These are phyloP conservation scores for Arthrocladium fulminans DNA, from an alignment of 2,329 filamentous ascomycete genomes.

Conservation along the genomic window DNA sequence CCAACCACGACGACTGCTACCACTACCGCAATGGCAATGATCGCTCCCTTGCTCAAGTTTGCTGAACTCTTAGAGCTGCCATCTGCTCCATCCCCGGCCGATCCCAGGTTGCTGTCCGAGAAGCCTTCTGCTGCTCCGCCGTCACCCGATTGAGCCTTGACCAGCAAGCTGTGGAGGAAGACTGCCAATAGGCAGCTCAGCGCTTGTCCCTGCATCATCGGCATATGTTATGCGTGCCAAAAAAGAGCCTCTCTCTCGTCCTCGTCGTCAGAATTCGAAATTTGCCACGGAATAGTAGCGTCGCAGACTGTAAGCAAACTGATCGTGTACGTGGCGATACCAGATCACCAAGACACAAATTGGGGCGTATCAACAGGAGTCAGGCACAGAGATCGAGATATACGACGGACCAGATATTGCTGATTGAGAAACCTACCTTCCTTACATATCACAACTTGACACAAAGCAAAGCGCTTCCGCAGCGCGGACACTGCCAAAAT, in stretches of 20 bases:
- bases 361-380: no score
- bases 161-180: constrained; percentile 4
- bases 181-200: constrained; percentile 1
- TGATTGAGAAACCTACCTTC: background rate
- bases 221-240: background rate
- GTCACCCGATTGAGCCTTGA: constrained; percentile 17
- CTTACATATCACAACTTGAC: background rate
- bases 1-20: constrained; percentile 58
- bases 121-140: constrained; percentile 17
- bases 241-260: no score
- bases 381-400: no score
- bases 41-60: constrained; percentile 56
- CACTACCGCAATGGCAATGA: constrained; percentile 66
- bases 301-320: no score
- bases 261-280: no score
- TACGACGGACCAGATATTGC: no score
- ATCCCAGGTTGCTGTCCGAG: constrained; percentile 11
- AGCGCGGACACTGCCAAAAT: background rate
- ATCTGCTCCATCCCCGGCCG: constrained; percentile 47
- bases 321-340: no score
- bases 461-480: background rate
- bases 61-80: constrained; percentile 54
- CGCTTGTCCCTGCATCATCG: background rate
- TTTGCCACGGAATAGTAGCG: no score
- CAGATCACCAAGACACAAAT: no score